Evolutionary conservation across 176 grass and related monocot genomes (phyloP), one percentile per base, ranked within the genome.

Genomic region (Aegilops bicornis): DNA sequence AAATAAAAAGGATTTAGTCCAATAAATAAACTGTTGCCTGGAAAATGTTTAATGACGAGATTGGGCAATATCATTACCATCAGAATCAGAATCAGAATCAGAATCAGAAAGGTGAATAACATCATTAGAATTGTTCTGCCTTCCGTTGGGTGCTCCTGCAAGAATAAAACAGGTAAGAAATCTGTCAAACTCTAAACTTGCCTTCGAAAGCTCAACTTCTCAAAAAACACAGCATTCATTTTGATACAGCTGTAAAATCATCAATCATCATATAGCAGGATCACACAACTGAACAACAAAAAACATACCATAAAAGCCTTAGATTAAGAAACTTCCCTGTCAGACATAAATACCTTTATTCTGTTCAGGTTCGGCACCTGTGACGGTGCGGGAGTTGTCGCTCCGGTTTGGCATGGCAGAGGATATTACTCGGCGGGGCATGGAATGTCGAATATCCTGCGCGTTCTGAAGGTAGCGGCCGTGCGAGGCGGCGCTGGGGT

Each of bases 1-100:
- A 76, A 77, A 67, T 23, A 61, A 42, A 45, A 78, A 43, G 16
- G 16, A 54, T 19, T 79, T 32, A 39, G 10, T 43, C 12, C 11
- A 59, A 89, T 14, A 75, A 71, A 35, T 56, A 84, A 73, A 84
- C 27, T 58, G n/a, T 79, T 84, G 59, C 39, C 70, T 71, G 39
- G 43, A 82, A 70, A 69, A 64, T 76, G 40, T 72, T 52, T 81
- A 37, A 61, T 19, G 27, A 74, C 69, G 50, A 48, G 82, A 77
- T 52, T 15, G 11, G 48, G 76, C 79, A 68, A 16, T 27, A 56
- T 5, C 24, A 31, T 78, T 90, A 98, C 96, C 93, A 92, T 98
- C 93, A 86, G 86, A 87, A 31, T 93, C 93, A 43, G 87, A 92
- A 31, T 93, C 93, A 43, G 87, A 92, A 43, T 43, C 40, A 45